A percentile compares a stretch with the other conserved stretches of the same genome.
Conservation (phyloP, 805 yeast species). For the Clavispora carvajalis region DNA sequence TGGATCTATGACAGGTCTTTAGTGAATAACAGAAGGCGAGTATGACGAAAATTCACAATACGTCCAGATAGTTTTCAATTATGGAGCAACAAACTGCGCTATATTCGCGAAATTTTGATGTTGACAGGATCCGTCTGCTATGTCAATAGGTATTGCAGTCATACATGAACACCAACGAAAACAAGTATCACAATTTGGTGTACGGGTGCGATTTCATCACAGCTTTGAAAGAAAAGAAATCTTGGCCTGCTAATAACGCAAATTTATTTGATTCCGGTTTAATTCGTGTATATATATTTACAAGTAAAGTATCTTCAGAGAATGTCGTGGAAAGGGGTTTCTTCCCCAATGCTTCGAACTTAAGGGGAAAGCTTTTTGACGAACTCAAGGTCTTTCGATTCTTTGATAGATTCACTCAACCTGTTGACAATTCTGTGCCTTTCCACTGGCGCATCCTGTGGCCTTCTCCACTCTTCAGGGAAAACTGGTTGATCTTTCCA, state of each 20-base stretch:
- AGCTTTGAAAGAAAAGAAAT: not conserved
- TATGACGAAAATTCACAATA: not conserved
- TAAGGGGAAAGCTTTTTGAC: slow-evolving; percentile 21
- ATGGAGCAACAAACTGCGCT: not conserved
- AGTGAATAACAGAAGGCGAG: not conserved
- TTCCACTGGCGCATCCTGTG: slow-evolving; percentile 61
- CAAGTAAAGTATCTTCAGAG: not conserved
- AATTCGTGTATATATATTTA: slow-evolving; percentile 8
- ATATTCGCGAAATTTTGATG: not conserved
- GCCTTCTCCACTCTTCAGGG: slow-evolving; percentile 73
- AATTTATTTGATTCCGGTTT: not conserved
- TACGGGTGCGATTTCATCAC: not conserved
- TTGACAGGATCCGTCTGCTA: not conserved
- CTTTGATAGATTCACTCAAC: slow-evolving; percentile 29
- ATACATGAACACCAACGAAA: not conserved
- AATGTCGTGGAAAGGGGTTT: not conserved
- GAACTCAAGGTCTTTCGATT: slow-evolving; percentile 28
- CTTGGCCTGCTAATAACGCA: not conserved
- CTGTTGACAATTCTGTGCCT: slow-evolving; percentile 29
- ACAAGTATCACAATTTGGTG: not conserved
- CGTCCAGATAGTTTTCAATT: not conserved
- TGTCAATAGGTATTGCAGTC: not conserved
- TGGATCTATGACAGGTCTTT: not conserved
- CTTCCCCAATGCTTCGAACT: not conserved
- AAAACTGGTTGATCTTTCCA: slow-evolving; percentile 40